These are phyloP conservation scores for Liriodendron chinense DNA, from an alignment of 164 flowering plant genomes.

Conservation along the genomic window DNA sequence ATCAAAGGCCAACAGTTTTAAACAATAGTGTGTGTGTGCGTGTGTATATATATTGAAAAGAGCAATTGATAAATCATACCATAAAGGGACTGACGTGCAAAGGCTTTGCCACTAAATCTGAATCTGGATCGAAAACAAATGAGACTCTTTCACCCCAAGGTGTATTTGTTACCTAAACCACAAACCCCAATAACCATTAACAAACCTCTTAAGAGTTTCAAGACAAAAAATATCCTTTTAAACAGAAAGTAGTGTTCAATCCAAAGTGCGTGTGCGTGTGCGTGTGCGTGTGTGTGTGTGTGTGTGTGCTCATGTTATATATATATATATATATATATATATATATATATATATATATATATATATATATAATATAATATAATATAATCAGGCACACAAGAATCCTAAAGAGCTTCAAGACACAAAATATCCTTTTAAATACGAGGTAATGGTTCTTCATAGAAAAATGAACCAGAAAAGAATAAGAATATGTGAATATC, in stretches of 20 bases:
- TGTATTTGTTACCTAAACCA: slow-evolving; percentile 81
- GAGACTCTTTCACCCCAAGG: slow-evolving; percentile 95
- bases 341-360: too few relatives aligned
- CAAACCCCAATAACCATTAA: slow-evolving; percentile 8
- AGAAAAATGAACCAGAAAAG: too few relatives aligned
- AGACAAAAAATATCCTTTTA: background rate
- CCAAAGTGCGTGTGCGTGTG: background rate
- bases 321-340: too few relatives aligned
- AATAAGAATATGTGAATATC: too few relatives aligned
- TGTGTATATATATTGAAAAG: background rate
- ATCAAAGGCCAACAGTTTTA: background rate
- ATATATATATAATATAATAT: too few relatives aligned
- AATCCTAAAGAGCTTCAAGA: background rate
- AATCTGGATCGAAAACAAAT: slow-evolving; percentile 71
- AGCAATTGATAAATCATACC: slow-evolving; percentile 39
- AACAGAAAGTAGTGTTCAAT: background rate
- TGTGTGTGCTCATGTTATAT: too few relatives aligned
- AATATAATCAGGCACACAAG: background rate
- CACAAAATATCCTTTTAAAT: background rate
- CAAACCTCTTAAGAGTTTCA: background rate
- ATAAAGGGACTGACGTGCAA: slow-evolving; percentile 96
- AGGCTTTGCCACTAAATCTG: slow-evolving; percentile 82
- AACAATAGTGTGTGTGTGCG: too few relatives aligned
- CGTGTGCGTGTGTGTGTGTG: too few relatives aligned
- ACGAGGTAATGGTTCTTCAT: background rate